phyloP scores from a whole-genome alignment of 2,329 filamentous ascomycete genomes.

The Coniochaeta hoffmannii region DNA sequence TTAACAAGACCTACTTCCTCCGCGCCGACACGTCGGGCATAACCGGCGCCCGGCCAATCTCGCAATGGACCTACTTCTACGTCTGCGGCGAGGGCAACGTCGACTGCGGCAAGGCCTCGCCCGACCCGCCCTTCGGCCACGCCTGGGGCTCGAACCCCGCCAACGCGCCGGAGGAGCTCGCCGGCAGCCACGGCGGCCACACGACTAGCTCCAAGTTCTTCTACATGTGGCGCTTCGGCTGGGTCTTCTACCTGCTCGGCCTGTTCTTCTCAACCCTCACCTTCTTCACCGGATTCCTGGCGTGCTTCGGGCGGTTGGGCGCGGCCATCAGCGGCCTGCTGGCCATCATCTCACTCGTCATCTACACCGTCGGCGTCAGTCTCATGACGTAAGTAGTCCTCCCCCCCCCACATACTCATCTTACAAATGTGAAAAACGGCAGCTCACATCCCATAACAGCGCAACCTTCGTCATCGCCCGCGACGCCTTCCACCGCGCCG shows the following conservation, averaged over 20 bases:
- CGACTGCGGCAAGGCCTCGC: conserved; percentile 55
- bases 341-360: conserved; percentile 56
- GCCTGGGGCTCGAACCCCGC: conserved; percentile 49
- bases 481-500: conserved; percentile 51
- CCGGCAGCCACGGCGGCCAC: conserved; percentile 42
- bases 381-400: conserved; percentile 63
- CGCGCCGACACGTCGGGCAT: conserved; percentile 70
- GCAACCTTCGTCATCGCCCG: conserved; percentile 62
- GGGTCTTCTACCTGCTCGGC: conserved; percentile 81
- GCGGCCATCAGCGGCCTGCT: conserved; percentile 57
- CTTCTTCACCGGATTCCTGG: conserved; percentile 61
- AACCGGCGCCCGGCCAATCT: conserved; percentile 54
- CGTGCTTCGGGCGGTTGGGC: conserved; percentile 64
- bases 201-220: conserved; percentile 60
- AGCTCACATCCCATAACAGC: conserved; percentile 21
- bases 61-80: conserved; percentile 90
- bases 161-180: conserved; percentile 35
- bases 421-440: neutral
- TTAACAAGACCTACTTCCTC: conserved; percentile 80
- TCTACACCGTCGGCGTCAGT: conserved; percentile 57
- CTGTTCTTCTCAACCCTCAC: conserved; percentile 69
- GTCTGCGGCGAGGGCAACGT: conserved; percentile 61
- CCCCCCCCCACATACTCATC: conserved; percentile 2
- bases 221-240: conserved; percentile 86
- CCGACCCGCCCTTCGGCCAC: conserved; percentile 64